Percentiles rank a stretch among this genome's conserved stretches.
Conservation (phyloP, 2,329 filamentous ascomycete species). For the Didymella pinodella region DNA sequence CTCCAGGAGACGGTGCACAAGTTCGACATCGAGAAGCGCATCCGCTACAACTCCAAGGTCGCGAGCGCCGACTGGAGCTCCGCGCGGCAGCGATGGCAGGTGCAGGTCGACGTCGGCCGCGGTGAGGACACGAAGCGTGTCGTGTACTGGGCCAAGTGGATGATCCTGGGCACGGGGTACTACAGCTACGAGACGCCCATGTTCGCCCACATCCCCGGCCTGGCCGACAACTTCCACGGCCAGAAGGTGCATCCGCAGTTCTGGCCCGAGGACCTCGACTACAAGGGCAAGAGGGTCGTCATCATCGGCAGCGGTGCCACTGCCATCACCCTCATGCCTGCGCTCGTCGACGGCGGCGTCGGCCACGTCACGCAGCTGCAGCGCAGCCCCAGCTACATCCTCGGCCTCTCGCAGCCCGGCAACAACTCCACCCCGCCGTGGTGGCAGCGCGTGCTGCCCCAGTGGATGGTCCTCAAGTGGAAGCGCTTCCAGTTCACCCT, state of each 20-base stretch:
- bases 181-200: constrained; percentile 75
- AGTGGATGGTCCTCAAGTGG: constrained; percentile 56
- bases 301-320: constrained; percentile 83
- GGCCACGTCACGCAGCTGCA: constrained; percentile 79
- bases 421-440: constrained; percentile 47
- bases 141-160: constrained; percentile 55
- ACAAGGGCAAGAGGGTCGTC: constrained; percentile 71
- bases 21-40: constrained; percentile 57
- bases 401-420: constrained; percentile 60
- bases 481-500: constrained; percentile 63
- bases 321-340: constrained; percentile 77
- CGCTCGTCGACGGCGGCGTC: constrained; percentile 68
- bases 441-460: constrained; percentile 55
- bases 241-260: constrained; percentile 74
- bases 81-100: constrained; percentile 57
- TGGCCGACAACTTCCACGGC: constrained; percentile 69
- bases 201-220: constrained; percentile 68
- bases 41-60: constrained; percentile 55
- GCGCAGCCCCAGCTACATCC: constrained; percentile 71
- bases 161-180: constrained; percentile 72
- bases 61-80: constrained; percentile 55
- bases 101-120: constrained; percentile 35
- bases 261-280: constrained; percentile 75
- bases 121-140: constrained; percentile 48
- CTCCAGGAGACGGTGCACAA: constrained; percentile 53